These are phyloP conservation scores for Salix koriyanagi DNA, from an alignment of 345 rosid species.

Conservation along the genomic window DNA sequence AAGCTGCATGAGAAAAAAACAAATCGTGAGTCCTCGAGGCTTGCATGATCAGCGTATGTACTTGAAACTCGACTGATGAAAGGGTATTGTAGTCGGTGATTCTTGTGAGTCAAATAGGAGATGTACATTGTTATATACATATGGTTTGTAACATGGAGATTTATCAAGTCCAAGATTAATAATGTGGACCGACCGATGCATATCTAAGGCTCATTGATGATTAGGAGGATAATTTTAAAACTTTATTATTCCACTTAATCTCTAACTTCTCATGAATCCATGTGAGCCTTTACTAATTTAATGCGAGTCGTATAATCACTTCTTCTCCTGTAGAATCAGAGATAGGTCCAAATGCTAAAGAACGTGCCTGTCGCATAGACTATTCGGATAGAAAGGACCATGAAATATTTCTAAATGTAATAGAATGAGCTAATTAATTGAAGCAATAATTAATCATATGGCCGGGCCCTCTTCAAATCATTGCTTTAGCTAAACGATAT, in stretches of 20 bases:
- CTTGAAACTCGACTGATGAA: neutral
- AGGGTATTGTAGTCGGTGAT: neutral
- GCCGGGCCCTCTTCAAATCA: neutral
- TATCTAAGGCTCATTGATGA: neutral
- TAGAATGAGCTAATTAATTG: no score
- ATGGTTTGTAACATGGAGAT: constrained; percentile 2
- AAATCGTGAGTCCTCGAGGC: no score
- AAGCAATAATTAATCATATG: neutral
- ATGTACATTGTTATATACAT: neutral
- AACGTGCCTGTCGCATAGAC: neutral
- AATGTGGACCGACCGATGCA: constrained; percentile 23
- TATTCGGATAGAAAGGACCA: no score
- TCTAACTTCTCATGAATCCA: constrained; percentile 37
- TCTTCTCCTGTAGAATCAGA: no score
- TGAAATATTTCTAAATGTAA: no score
- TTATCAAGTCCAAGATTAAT: neutral
- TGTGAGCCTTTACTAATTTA: constrained; percentile 26
- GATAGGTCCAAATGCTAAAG: no score
- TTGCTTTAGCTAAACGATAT: neutral
- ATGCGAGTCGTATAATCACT: neutral
- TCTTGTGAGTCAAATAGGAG: constrained; percentile 25
- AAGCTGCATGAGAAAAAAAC: no score
- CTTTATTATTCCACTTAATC: constrained; percentile 19
- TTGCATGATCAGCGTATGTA: no score
- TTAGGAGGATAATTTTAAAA: neutral